These are phyloP conservation scores for Crataegus laevigata DNA, from an alignment of 306 rosid species.

Conservation along the genomic window DNA sequence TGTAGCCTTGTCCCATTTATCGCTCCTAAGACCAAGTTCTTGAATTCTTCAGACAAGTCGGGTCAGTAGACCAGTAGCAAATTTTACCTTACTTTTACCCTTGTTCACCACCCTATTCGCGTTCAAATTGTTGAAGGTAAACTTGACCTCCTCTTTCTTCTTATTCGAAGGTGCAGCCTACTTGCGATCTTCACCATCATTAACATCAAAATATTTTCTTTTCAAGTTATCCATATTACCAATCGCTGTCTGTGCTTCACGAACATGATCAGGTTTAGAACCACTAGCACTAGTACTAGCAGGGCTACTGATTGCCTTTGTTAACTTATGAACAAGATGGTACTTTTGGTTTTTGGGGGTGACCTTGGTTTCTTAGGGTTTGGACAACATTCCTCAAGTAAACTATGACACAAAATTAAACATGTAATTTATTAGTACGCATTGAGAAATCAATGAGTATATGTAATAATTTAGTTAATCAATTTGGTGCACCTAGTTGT, in stretches of 20 bases:
- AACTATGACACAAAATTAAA: too few relatives aligned
- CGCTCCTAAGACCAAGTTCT: background rate
- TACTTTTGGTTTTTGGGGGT: too few relatives aligned
- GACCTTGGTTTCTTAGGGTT: too few relatives aligned
- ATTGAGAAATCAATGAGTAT: too few relatives aligned
- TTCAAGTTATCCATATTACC: background rate
- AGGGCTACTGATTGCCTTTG: background rate
- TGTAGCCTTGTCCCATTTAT: background rate
- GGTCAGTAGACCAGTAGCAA: too few relatives aligned
- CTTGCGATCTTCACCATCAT: background rate
- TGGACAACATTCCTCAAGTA: too few relatives aligned
- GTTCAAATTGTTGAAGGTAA: background rate
- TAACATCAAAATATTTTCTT: background rate
- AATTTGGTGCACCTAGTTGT: too few relatives aligned
- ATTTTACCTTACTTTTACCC: background rate
- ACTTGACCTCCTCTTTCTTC: background rate
- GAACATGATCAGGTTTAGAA: background rate
- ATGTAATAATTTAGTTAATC: too few relatives aligned
- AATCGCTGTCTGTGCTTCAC: background rate
- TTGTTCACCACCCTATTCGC: background rate
- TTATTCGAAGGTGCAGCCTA: background rate
- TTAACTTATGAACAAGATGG: too few relatives aligned
- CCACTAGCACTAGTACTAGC: background rate
- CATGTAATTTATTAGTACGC: too few relatives aligned
- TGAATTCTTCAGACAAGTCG: background rate